A percentile compares a stretch with the other conserved stretches of the same genome.
Evolutionary conservation across 148 eudicot genomes (phyloP).

Genomic region (Arctostaphylos glauca): DNA sequence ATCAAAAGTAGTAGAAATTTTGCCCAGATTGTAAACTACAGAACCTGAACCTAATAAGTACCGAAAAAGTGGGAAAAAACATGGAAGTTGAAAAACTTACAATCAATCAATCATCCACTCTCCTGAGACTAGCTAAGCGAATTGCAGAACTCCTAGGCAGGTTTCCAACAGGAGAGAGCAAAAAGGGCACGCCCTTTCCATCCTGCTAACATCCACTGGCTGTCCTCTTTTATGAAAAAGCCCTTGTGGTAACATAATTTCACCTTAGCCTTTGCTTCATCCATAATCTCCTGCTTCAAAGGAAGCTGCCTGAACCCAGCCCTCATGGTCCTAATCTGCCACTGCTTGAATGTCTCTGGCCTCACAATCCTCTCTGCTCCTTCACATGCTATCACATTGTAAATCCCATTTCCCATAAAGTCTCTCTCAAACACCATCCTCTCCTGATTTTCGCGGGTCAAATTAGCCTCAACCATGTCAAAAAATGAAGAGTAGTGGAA

Average conservation of each 20-base stretch:
- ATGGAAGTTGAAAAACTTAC: neutral
- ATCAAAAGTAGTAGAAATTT: neutral
- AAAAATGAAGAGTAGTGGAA: conserved; percentile 35
- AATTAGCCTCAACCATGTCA: conserved; percentile 45
- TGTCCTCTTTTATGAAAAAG: conserved; percentile 50
- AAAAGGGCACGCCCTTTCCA: conserved; percentile 54
- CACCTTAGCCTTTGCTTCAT: conserved; percentile 28
- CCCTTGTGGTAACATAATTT: conserved; percentile 42
- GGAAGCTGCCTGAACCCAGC: conserved; percentile 46
- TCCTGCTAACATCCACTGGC: conserved; percentile 52
- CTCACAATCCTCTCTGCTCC: conserved; percentile 47
- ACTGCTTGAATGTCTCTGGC: conserved; percentile 60
- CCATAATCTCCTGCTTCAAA: conserved; percentile 33
- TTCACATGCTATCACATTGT: conserved; percentile 58
- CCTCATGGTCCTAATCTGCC: conserved; percentile 42
- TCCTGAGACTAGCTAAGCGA: neutral
- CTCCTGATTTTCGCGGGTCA: conserved; percentile 35
- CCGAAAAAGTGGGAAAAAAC: neutral
- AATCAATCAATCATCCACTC: neutral
- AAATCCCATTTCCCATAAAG: conserved; percentile 35
- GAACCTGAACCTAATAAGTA: neutral
- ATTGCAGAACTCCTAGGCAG: conserved; percentile 20
- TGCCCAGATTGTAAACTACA: neutral
- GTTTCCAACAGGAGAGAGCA: conserved; percentile 48
- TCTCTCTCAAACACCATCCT: conserved; percentile 40